Evolutionary conservation across 352 stramenopile genomes (phyloP).

Genomic region (Phytophthora pistaciae): DNA sequence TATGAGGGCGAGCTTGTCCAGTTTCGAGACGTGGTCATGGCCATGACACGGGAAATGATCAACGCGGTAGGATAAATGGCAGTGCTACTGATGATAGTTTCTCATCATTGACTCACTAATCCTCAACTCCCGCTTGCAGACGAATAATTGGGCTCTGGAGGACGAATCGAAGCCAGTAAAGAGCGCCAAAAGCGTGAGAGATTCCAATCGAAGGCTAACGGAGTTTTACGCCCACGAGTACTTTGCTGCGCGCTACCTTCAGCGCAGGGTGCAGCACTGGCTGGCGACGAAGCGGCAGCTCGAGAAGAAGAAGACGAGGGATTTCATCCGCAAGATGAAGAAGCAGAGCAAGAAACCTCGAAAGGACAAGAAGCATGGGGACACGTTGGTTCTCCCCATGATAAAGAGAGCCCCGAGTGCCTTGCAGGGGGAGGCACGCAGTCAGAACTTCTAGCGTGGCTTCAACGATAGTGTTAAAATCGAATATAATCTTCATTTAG

Average conservation of each 20-base stretch:
- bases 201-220: constrained; percentile 30
- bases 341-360: constrained; percentile 59
- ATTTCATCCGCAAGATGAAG: constrained; percentile 84
- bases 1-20: constrained; percentile 82
- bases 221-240: constrained; percentile 68
- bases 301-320: constrained; percentile 66
- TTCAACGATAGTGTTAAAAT: no score
- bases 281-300: constrained; percentile 61
- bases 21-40: constrained; percentile 86
- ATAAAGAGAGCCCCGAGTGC: neutral
- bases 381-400: constrained; percentile 70
- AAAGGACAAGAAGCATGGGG: constrained; percentile 42
- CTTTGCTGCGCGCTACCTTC: constrained; percentile 58
- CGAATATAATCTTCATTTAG: no score
- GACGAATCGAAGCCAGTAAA: neutral
- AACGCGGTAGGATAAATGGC: constrained; percentile 49
- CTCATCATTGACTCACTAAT: neutral
- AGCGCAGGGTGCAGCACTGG: constrained; percentile 56
- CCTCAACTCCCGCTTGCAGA: neutral
- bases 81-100: neutral
- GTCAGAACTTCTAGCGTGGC: neutral
- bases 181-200: constrained; percentile 10
- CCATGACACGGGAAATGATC: constrained; percentile 75
- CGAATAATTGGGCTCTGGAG: constrained; percentile 2
- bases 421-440: neutral